Conservation (phyloP, 257 asterid genomes). For the Galeopsis tetrahit region DNA sequence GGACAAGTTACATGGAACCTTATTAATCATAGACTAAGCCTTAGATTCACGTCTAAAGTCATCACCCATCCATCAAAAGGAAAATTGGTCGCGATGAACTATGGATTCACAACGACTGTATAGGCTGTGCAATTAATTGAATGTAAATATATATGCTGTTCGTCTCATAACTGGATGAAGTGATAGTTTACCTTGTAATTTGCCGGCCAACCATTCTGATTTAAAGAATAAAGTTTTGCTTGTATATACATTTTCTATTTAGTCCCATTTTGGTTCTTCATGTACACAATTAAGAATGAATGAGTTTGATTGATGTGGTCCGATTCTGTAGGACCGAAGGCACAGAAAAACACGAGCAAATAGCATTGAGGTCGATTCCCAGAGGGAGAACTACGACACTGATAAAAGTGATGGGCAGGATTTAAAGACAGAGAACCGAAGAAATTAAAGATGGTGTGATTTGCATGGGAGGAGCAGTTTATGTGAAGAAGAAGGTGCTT, state of each 20-base stretch:
- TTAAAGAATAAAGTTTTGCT: neutral
- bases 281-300: no score
- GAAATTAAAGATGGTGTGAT: conserved; percentile 30
- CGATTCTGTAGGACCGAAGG: conserved; percentile 74
- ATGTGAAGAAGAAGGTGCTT: conserved; percentile 32
- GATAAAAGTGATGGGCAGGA: conserved; percentile 84
- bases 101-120: no score
- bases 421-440: conserved; percentile 44
- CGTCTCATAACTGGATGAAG: no score
- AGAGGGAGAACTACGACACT: conserved; percentile 63
- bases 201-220: no score
- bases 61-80: neutral
- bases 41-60: neutral
- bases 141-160: no score
- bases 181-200: no score
- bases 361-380: conserved; percentile 67
- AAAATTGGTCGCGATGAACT: no score
- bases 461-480: neutral
- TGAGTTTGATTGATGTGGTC: neutral
- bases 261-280: neutral
- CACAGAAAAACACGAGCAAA: conserved; percentile 68
- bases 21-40: neutral
- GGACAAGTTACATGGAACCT: neutral
- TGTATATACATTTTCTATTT: neutral
- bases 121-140: no score